Evolutionary conservation across 75 land plant species (phyloP).

Genomic region (Larix kaempferi): DNA sequence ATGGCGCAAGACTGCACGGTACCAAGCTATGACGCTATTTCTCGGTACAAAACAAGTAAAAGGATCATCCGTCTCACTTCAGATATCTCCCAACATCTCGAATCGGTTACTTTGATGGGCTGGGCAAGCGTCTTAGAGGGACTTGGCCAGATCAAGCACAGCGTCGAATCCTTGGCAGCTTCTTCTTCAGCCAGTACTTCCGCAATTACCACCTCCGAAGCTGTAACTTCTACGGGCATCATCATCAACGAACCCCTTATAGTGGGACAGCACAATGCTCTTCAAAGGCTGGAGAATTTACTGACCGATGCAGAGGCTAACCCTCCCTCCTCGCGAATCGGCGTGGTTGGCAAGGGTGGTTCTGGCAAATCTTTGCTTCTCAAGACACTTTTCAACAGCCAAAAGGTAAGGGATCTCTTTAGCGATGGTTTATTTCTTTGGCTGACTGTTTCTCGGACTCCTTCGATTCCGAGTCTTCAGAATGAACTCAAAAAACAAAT

Average conservation of each 20-base stretch:
- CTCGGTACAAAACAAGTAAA: background rate
- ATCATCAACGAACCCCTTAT: background rate
- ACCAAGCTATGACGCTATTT: background rate
- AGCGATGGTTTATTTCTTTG: background rate
- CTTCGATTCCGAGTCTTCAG: background rate
- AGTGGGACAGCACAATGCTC: background rate
- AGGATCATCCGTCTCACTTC: background rate
- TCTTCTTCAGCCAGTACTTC: too few species aligned
- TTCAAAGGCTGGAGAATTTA: background rate
- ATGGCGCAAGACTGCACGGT: background rate
- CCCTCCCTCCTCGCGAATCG: background rate
- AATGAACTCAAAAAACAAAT: background rate
- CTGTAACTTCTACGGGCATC: too few species aligned
- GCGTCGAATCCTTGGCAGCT: background rate
- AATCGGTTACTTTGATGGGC: background rate
- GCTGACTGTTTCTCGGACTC: background rate
- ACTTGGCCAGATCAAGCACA: too few species aligned
- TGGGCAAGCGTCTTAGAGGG: background rate
- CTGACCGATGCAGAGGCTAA: background rate
- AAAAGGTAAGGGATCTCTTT: background rate
- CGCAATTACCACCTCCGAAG: too few species aligned
- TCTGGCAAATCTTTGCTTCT: background rate
- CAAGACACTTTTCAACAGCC: background rate
- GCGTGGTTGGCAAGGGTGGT: background rate
- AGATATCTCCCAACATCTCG: background rate